Evolutionary conservation across 208 protist genomes (phyloP).

Genomic region (Endotrypanum monterogeii): DNA sequence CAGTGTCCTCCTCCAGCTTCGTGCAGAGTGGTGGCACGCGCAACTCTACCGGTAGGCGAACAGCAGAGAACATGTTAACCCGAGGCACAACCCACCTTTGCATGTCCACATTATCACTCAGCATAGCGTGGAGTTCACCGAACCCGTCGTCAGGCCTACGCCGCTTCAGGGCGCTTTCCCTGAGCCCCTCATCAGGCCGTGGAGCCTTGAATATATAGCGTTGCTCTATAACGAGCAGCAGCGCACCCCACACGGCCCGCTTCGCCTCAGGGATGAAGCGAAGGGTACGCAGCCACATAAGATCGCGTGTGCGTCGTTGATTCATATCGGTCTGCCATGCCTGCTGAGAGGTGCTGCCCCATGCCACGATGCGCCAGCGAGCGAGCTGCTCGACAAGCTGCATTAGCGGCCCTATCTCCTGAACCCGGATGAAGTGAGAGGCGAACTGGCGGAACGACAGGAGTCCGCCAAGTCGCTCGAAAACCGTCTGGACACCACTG

Average conservation of each 20-base stretch:
- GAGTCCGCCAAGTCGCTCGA: constrained; percentile 70
- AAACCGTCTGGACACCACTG: constrained; percentile 58
- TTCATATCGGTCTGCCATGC: constrained; percentile 68
- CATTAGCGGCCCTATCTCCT: constrained; percentile 43
- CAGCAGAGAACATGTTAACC: constrained; percentile 57
- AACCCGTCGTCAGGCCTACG: constrained; percentile 19
- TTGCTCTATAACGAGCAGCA: constrained; percentile 68
- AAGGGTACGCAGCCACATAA: constrained; percentile 66
- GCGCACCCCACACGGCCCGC: constrained; percentile 47
- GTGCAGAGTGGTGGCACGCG: constrained; percentile 55
- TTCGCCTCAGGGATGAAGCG: constrained; percentile 50
- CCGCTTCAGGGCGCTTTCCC: constrained; percentile 35
- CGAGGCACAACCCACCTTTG: constrained; percentile 45
- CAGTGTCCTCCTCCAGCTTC: constrained; percentile 50
- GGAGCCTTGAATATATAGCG: constrained; percentile 61
- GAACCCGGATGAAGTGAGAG: constrained; percentile 36
- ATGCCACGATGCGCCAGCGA: constrained; percentile 47
- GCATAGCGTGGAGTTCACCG: constrained; percentile 25
- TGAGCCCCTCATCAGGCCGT: constrained; percentile 22
- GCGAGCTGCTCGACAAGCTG: constrained; percentile 62
- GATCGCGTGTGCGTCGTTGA: constrained; percentile 41
- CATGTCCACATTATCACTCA: constrained; percentile 63
- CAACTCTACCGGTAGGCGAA: constrained; percentile 61
- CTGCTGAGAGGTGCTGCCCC: constrained; percentile 60
- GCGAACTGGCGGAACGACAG: constrained; percentile 65